These are phyloP conservation scores for Favolaschia claudopus DNA, from an alignment of 768 basidiomycete species.

Conservation along the genomic window DNA sequence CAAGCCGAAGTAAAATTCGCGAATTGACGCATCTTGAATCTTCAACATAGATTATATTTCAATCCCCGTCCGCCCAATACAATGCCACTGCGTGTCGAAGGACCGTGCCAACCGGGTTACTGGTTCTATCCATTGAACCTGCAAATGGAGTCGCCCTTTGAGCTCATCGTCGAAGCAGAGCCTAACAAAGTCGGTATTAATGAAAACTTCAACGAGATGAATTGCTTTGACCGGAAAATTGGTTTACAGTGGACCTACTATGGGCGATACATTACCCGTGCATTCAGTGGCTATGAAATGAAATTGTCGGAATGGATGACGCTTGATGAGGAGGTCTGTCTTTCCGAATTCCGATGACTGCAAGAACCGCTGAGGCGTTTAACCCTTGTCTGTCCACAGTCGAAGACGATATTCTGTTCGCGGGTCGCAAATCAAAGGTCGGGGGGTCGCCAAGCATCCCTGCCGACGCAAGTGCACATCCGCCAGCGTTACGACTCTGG, in stretches of 20 bases:
- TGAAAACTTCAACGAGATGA: not conserved
- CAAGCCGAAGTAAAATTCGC: too few relatives aligned
- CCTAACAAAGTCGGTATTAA: slow-evolving; percentile 32
- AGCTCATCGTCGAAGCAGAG: slow-evolving; percentile 36
- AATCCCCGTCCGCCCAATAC: slow-evolving; percentile 36
- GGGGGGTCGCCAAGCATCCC: slow-evolving; percentile 1
- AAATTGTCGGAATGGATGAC: slow-evolving; percentile 39
- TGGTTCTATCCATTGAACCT: slow-evolving; percentile 36
- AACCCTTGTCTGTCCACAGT: slow-evolving; percentile 12
- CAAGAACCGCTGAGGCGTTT: too few relatives aligned
- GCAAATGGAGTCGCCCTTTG: slow-evolving; percentile 27
- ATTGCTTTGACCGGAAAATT: too few relatives aligned
- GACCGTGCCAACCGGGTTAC: slow-evolving; percentile 35
- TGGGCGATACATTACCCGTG: slow-evolving; percentile 31
- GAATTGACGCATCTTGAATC: not conserved
- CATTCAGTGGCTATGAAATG: slow-evolving; percentile 34
- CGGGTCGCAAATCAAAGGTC: slow-evolving; percentile 24
- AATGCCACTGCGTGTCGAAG: slow-evolving; percentile 35
- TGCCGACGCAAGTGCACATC: slow-evolving; percentile 18
- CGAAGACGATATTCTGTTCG: slow-evolving; percentile 29
- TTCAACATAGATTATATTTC: slow-evolving; percentile 31
- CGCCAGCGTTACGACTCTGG: slow-evolving; percentile 34
- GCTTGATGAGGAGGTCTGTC: slow-evolving; percentile 37
- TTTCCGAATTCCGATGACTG: not conserved
- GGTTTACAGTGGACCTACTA: slow-evolving; percentile 37